A percentile compares a stretch with the other conserved stretches of the same genome.
Conservation (phyloP, 2,329 filamentous ascomycete species). For the Aspergillus flavus region DNA sequence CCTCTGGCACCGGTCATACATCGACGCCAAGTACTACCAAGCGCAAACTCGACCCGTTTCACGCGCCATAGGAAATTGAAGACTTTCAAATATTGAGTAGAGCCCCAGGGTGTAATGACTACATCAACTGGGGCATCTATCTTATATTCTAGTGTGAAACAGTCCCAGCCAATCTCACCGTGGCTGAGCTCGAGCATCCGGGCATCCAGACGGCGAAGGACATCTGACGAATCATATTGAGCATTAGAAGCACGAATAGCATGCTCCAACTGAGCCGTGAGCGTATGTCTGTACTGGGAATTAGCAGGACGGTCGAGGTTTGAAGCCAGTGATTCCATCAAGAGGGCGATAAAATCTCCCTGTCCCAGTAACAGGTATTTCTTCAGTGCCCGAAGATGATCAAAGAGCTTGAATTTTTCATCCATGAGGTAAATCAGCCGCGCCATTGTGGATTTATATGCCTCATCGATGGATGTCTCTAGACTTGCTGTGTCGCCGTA, state of each 20-base stretch:
- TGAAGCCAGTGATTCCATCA: conserved; percentile 93
- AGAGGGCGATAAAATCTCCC: conserved; percentile 92
- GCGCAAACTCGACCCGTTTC: conserved; percentile 93
- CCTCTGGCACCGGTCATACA: conserved; percentile 94
- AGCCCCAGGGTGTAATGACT: conserved; percentile 93
- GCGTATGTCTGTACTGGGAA: conserved; percentile 91
- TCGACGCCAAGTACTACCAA: conserved; percentile 87
- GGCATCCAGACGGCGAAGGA: conserved; percentile 89
- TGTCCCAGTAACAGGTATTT: conserved; percentile 93
- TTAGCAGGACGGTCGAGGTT: conserved; percentile 96
- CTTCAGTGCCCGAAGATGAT: conserved; percentile 88
- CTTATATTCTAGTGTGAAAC: conserved; percentile 98
- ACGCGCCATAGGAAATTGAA: conserved; percentile 99
- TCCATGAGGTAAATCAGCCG: conserved; percentile 92
- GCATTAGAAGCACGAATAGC: conserved; percentile 96
- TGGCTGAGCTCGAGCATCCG: conserved; percentile 96
- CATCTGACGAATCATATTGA: conserved; percentile 90
- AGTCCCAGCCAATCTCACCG: conserved; percentile 98
- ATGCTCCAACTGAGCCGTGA: conserved; percentile 97
- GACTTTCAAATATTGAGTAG: conserved; percentile 94
- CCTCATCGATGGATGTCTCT: conserved; percentile 91
- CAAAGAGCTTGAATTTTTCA: conserved; percentile 90
- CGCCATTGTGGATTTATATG: conserved; percentile 97
- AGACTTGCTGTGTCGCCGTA: conserved; percentile 93
- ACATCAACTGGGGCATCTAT: conserved; percentile 96